Percentiles rank a stretch among this genome's conserved stretches.
Conservation (phyloP, 805 yeast genomes). For the Kazachstania bromeliacearum region DNA sequence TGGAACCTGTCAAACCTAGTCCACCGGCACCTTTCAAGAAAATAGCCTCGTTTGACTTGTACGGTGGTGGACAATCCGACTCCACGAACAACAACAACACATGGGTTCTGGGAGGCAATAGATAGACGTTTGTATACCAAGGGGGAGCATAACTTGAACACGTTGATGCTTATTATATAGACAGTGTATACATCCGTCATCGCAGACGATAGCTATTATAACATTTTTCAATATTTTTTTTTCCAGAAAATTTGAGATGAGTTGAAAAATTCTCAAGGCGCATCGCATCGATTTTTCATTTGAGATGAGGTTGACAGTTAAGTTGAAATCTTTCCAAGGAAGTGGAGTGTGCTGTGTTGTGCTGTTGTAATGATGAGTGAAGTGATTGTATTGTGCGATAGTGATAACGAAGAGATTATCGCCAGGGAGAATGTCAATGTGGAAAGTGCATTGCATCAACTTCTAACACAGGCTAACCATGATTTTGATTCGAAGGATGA, state of each 20-base stretch:
- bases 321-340: no score
- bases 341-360: no score
- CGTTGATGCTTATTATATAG: no score
- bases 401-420: neutral
- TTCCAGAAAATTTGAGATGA: no score
- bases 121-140: neutral
- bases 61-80: slow-evolving; percentile 19
- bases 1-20: neutral
- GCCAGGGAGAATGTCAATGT: slow-evolving; percentile 9
- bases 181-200: no score
- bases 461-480: slow-evolving; percentile 11
- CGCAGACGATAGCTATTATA: no score
- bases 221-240: no score
- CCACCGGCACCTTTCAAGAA: slow-evolving; percentile 19
- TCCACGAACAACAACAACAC: slow-evolving; percentile 13
- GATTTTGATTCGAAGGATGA: neutral
- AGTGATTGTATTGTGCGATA: neutral
- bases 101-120: slow-evolving; percentile 28
- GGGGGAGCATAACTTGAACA: no score
- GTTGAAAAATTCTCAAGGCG: no score
- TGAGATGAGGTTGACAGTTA: no score
- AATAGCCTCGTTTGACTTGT: slow-evolving; percentile 24
- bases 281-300: no score
- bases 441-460: slow-evolving; percentile 17
- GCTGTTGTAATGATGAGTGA: no score